Percentiles rank a stretch among this genome's conserved stretches.
Conservation (phyloP, 192 early-diverging fungal species). For the Obelidium mucronatum region DNA sequence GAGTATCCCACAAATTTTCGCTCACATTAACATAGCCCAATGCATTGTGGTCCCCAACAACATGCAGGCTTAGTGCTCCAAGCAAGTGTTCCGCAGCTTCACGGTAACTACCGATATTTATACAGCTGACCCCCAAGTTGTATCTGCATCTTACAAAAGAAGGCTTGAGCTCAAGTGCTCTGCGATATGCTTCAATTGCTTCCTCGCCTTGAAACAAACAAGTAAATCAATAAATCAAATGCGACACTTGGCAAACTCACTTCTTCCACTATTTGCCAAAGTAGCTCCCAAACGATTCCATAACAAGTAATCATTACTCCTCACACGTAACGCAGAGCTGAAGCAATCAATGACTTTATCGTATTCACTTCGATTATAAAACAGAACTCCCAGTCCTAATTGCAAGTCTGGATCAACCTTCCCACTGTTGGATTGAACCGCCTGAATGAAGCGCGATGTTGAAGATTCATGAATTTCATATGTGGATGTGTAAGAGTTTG, state of each 20-base stretch:
- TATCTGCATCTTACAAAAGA: conserved; percentile 92
- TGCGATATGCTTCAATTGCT: conserved; percentile 91
- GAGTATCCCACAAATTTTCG: conserved; percentile 48
- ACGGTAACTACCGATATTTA: conserved; percentile 83
- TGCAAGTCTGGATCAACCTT: conserved; percentile 87
- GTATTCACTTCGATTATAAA: conserved; percentile 92
- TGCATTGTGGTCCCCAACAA: conserved; percentile 8
- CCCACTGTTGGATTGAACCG: conserved; percentile 52
- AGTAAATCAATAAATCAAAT: not conserved
- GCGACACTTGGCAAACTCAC: not conserved
- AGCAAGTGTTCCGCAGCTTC: conserved; percentile 94
- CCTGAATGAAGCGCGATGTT: conserved; percentile 78
- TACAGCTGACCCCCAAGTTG: conserved; percentile 90
- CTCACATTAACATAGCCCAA: conserved; percentile 30
- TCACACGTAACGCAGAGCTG: conserved; percentile 79
- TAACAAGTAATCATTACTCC: conserved; percentile 87
- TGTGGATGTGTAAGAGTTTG: conserved; percentile 25
- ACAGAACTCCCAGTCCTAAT: conserved; percentile 88
- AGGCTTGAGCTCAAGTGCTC: conserved; percentile 90
- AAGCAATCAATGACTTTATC: conserved; percentile 97
- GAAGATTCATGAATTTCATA: conserved; percentile 72
- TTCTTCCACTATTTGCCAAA: conserved; percentile 74
- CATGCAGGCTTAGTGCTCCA: conserved; percentile 79
- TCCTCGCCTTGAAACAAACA: conserved; percentile 42
- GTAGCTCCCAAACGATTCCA: conserved; percentile 97